Evolutionary conservation across 2,329 filamentous ascomycete species (phyloP), one percentile per base, ranked within the genome.

Genomic region (Alternaria infectoria): DNA sequence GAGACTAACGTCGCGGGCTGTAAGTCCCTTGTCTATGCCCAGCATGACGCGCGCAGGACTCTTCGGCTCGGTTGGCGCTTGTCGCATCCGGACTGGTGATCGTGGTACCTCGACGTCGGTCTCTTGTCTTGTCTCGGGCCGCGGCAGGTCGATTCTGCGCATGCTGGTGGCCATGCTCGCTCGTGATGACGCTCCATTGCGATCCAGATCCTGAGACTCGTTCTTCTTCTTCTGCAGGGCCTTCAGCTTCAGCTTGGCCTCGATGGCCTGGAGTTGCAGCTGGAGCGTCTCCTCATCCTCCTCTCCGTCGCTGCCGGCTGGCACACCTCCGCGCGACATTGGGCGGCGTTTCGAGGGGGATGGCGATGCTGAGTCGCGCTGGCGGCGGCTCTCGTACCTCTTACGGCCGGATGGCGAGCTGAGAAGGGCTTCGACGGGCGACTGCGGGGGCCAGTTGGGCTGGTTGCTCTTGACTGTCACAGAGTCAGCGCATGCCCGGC

Each of bases 11-110:
- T 97, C 93, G 62, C 88, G 88, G 2, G 90, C 93, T 71, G 86
- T 91, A 36, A 94, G 82, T 1, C 93, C 93, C 77, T 97, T 96
- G 80, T 97, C 94, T 65, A 98, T 96, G 6, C 96, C 95, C 15
- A 98, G 80, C 17, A 93, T 81, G 13, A 96, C 87, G 64, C 94
- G 86, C 57, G 91, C 91, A 1, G 96, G 95, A 2, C 94, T 97
- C 25, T 86, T 88, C 36, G 89, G 89, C 13, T 87, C 83, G 15
- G 82, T 74, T 2, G 84, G 76, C 13, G 83, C 79, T 45, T 77
- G 85, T 80, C 71, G 71, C 30, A 77, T 83, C 69, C 82, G 88
- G 79, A 81, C 86, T 2, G 88, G 90, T 5, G 95, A 91, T 1
- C 93, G 88, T 2, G 93, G 93, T 13, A 98, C 91, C 78, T 97